phyloP scores from a whole-genome alignment of 805 yeast species.

The Metschnikowia gruessii region DNA sequence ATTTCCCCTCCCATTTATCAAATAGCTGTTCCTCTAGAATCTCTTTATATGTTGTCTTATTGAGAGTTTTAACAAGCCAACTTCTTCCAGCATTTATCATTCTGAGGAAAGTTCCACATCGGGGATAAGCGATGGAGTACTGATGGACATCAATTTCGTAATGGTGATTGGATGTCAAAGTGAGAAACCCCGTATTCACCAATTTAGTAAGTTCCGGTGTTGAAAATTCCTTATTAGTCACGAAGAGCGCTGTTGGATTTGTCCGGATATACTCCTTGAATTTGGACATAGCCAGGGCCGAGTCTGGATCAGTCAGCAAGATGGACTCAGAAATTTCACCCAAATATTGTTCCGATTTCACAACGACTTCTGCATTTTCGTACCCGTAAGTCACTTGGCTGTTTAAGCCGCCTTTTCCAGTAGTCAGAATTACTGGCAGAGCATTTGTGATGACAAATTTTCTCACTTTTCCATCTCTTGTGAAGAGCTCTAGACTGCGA shows the following conservation, averaged over 20 bases:
- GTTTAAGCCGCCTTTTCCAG: slow-evolving; percentile 25
- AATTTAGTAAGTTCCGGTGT: slow-evolving; percentile 30
- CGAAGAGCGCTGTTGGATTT: slow-evolving; percentile 30
- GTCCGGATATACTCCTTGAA: slow-evolving; percentile 22
- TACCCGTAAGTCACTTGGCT: slow-evolving; percentile 38
- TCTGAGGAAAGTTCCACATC: slow-evolving; percentile 48
- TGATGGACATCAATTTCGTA: slow-evolving; percentile 39
- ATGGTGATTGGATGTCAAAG: slow-evolving; percentile 44
- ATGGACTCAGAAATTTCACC: slow-evolving; percentile 17
- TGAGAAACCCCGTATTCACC: slow-evolving; percentile 42
- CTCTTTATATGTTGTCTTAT: slow-evolving; percentile 41
- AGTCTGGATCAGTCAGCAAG: slow-evolving; percentile 13
- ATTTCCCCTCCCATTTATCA: slow-evolving; percentile 45
- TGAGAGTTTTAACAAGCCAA: slow-evolving; percentile 42
- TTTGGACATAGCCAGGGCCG: slow-evolving; percentile 18
- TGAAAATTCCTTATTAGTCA: slow-evolving; percentile 24
- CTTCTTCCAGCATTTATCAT: slow-evolving; percentile 43
- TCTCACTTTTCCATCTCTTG: slow-evolving; percentile 36
- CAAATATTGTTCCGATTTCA: slow-evolving; percentile 25
- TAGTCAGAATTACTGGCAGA: slow-evolving; percentile 42
- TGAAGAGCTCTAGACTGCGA: slow-evolving; percentile 37
- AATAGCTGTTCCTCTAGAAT: slow-evolving; percentile 40
- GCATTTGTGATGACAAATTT: slow-evolving; percentile 44
- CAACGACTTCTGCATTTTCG: slow-evolving; percentile 41
- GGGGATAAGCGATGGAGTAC: slow-evolving; percentile 47